Evolutionary conservation across 2,329 filamentous ascomycete genomes (phyloP), one percentile per base, ranked within the genome.

Genomic region (Xylariomycetidae sp.): DNA sequence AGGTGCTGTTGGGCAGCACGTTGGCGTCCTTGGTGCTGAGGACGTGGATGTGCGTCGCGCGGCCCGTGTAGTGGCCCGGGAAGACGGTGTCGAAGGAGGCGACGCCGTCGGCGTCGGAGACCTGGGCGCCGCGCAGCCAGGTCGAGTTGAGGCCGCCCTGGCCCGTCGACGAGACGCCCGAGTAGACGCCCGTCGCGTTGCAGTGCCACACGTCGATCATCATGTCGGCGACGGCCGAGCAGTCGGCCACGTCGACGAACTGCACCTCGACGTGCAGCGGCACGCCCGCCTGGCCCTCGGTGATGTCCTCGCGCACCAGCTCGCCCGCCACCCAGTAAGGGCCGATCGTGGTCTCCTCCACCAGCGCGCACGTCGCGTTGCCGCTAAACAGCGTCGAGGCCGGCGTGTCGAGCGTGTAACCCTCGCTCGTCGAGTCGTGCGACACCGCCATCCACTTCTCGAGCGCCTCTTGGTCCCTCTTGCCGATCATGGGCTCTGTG

Each of bases 31-130:
- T 37, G 49, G 73, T 67, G 3, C 64, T 61, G 33, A 69, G 52
- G 30, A 72, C 51, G 48, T 74, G 70, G 29, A 69, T 69, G 53
- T 74, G 70, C 2, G 55, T 61, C 3, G 68, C 57, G 6, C 69
- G 63, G n/a, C 57, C 53, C 5, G 47, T 51, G 53, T 69, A 70
- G 48, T 68, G 63, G 13, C 66, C 64, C 12, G 63, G 65, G 50
- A 65, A 66, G 28, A 64, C 41, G 12, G 61, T 61, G 11, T 58
- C 54, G 49, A 69, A 66, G 32, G 60, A 53, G 5, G 54, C 63
- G 3, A 66, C 58, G 16, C 66, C 65, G 34, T 67, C 61, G 2
- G 41, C 34, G 35, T 64, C 52, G 14, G 63, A 66, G 22, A 51
- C 42, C 37, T 64, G 60, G 25, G 67, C 45, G 11, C 64, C 66